phyloP scores from a whole-genome alignment of 2,329 filamentous ascomycete species.

The Pseudonectria foliicola region DNA sequence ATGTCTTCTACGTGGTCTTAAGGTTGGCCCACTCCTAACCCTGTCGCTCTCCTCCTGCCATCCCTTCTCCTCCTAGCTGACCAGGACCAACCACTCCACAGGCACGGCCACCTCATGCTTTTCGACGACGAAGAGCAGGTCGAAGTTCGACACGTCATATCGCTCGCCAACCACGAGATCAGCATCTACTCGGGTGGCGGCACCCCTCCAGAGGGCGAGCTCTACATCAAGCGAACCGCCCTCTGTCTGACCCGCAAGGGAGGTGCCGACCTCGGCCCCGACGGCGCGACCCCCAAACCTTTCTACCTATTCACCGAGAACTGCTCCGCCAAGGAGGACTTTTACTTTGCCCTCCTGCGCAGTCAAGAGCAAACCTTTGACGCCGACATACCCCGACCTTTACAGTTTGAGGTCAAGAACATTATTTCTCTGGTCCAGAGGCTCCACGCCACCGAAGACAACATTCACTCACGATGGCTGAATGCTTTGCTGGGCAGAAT shows the following conservation, averaged over 20 bases:
- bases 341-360: slow-evolving; percentile 86
- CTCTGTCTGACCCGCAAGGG: slow-evolving; percentile 68
- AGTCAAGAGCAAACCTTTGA: slow-evolving; percentile 68
- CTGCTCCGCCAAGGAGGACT: slow-evolving; percentile 94
- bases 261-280: slow-evolving; percentile 46
- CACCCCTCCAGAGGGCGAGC: slow-evolving; percentile 76
- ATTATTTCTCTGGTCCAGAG: slow-evolving; percentile 86
- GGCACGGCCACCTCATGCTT: slow-evolving; percentile 92
- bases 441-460: slow-evolving; percentile 85
- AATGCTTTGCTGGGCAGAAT: slow-evolving; percentile 85
- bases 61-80: slow-evolving; percentile 8
- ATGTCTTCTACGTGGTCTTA: slow-evolving; percentile 88
- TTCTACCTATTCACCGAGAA: slow-evolving; percentile 96
- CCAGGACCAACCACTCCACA: too few relatives aligned
- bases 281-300: slow-evolving; percentile 60
- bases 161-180: slow-evolving; percentile 78
- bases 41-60: background rate
- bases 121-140: slow-evolving; percentile 94
- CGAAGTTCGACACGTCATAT: slow-evolving; percentile 94
- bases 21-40: slow-evolving; percentile 46
- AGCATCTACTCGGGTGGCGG: slow-evolving; percentile 77
- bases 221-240: slow-evolving; percentile 93
- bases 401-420: slow-evolving; percentile 75
- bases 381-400: slow-evolving; percentile 56
- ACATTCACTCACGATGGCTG: slow-evolving; percentile 84